Evolutionary conservation across 495 filamentous ascomycete genomes (phyloP).

Genomic region (Clohesyomyces aquaticus): DNA sequence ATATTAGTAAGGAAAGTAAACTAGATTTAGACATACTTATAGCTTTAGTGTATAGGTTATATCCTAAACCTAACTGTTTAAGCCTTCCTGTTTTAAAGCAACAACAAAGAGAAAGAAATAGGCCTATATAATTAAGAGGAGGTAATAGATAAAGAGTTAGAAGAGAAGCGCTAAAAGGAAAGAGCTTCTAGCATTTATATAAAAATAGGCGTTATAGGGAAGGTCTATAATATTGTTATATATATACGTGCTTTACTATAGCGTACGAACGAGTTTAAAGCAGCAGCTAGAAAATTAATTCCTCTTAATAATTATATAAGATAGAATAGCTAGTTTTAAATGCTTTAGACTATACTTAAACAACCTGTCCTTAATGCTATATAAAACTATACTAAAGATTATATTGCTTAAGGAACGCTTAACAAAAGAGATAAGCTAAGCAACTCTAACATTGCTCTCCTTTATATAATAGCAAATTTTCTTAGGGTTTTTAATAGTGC

Average conservation of each 20-base stretch:
- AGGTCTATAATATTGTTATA: background rate
- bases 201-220: background rate
- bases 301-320: background rate
- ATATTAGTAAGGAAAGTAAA: background rate
- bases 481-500: background rate
- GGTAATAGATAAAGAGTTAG: background rate
- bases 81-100: background rate
- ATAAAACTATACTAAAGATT: background rate
- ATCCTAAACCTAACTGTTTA: background rate
- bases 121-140: background rate
- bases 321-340: background rate
- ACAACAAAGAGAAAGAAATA: background rate
- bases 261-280: background rate
- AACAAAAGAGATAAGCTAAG: background rate
- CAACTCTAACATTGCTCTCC: background rate
- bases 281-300: background rate
- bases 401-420: background rate
- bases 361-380: background rate
- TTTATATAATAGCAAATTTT: background rate
- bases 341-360: background rate
- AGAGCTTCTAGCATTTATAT: background rate
- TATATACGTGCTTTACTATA: background rate
- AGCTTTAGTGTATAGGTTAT: background rate
- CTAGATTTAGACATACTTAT: background rate
- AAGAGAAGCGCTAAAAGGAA: background rate